These are phyloP conservation scores for Amphichorda felina DNA, from an alignment of 2,329 filamentous ascomycete species.

Conservation along the genomic window DNA sequence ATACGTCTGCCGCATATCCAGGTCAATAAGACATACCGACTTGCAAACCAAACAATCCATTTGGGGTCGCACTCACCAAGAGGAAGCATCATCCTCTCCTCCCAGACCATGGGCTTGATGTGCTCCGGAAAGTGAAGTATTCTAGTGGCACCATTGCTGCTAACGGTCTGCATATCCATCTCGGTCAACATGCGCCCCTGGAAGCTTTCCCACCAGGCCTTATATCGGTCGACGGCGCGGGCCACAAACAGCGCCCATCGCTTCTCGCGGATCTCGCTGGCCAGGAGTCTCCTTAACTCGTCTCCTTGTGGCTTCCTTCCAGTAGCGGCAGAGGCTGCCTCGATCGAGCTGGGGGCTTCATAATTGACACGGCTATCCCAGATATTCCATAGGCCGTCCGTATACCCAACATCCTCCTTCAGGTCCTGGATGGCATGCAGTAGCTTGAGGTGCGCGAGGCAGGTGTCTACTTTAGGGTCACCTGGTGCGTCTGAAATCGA, in stretches of 20 bases:
- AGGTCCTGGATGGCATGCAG: conserved; percentile 56
- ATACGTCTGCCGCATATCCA: too few relatives aligned
- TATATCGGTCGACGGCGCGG: conserved; percentile 51
- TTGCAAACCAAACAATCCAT: too few relatives aligned
- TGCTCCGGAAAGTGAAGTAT: too few relatives aligned
- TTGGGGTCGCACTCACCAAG: too few relatives aligned
- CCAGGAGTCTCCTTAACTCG: conserved; percentile 13
- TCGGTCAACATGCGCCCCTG: too few relatives aligned
- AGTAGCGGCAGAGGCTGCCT: conserved; percentile 5
- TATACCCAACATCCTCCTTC: conserved; percentile 54
- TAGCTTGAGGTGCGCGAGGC: conserved; percentile 63
- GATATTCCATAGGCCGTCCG: conserved; percentile 56
- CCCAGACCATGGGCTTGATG: too few relatives aligned
- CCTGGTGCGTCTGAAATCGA: too few relatives aligned
- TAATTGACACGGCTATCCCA: conserved; percentile 30
- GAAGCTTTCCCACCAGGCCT: conserved; percentile 52
- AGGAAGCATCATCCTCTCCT: too few relatives aligned
- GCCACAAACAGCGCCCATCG: conserved; percentile 55
- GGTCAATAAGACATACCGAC: too few relatives aligned
- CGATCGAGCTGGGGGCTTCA: conserved; percentile 4
- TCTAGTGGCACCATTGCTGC: too few relatives aligned
- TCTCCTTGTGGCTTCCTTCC: conserved; percentile 7
- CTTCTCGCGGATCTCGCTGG: conserved; percentile 52
- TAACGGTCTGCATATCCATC: too few relatives aligned
- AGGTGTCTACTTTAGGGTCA: too few relatives aligned